Base-by-base conservation (phyloP, 805 yeast species). In the Myxozyma geophila region DNA sequence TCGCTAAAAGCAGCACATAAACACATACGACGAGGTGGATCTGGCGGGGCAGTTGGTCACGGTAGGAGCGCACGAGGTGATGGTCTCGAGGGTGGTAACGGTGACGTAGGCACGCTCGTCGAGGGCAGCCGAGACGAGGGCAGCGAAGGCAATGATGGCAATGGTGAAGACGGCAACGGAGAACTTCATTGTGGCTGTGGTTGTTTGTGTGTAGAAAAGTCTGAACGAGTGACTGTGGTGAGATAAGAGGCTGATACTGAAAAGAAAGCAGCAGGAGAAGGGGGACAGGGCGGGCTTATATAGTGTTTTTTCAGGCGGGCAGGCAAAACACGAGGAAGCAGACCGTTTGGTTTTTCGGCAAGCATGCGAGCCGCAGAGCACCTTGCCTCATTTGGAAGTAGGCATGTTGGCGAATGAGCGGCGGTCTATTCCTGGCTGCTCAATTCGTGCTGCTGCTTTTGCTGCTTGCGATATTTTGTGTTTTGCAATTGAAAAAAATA, bases 41-140 rank as follows among this genome's bases (percentile, higher is more conserved):
- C 43, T 48, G 17, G 41, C 46, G 73, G 84, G 85, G 77, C 86
- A 83, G 79, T 77, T 71, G 68, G 84, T 81, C 73, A 81, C 82
- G 58, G 72, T 71, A 21, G 78, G 69, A 56, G 68, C 82, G 76
- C 83, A 81, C 63, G 79, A 75, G 70, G 81, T 78, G 79, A 81
- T 74, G 74, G 85, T 80, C 65, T 75, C 82, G 72, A 80, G 74
- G 69, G 79, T 76, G 68, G 80, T 76, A 66, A 76, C 67, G 53
- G 70, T 67, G 17, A 72, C 76, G 44, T 43, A 39, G 43, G 62
- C 67, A 43, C 69, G 69, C 63, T 49, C 57, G 37, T 66, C 67
- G 35, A 66, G 52, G n/a, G 57, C 58, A 50, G 68, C 68, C 12
- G 67, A 55, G 50, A 56, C 64, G 59, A 60, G 12, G 52, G 64